phyloP scores from a whole-genome alignment of 345 rosid species.

The Turritis glabra region DNA sequence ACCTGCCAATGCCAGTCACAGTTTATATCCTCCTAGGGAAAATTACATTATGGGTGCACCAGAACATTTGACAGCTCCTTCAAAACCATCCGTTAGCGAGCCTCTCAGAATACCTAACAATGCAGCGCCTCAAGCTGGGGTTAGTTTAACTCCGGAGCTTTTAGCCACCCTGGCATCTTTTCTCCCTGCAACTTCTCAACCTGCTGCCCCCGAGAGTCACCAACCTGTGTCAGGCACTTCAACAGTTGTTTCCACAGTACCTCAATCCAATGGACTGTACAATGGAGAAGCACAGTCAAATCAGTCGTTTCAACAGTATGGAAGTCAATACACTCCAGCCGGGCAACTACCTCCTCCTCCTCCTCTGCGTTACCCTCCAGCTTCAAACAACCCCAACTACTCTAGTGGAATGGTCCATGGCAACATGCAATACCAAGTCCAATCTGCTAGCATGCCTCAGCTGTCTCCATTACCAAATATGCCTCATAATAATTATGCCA shows the following conservation, averaged over 20 bases:
- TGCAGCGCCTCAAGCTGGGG: conserved; percentile 42
- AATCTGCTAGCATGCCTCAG: conserved; percentile 51
- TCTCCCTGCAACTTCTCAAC: conserved; percentile 60
- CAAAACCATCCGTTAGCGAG: conserved; percentile 48
- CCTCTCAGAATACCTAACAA: conserved; percentile 33
- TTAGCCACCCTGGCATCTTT: conserved; percentile 74
- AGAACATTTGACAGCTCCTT: conserved; percentile 51
- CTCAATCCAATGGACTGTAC: conserved; percentile 39
- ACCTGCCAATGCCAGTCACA: conserved; percentile 48
- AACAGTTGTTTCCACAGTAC: conserved; percentile 35
- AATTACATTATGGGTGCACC: conserved; percentile 52
- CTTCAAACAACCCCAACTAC: conserved; percentile 46
- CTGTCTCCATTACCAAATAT: conserved; percentile 51
- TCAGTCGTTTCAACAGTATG: conserved; percentile 52
- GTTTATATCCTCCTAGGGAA: conserved; percentile 46
- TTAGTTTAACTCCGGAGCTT: conserved; percentile 82
- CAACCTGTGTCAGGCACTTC: conserved; percentile 52
- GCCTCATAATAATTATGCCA: conserved; percentile 34
- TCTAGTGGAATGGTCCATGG: conserved; percentile 48
- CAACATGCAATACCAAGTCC: conserved; percentile 53
- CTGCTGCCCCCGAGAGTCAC: conserved; percentile 50
- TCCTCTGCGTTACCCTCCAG: conserved; percentile 43
- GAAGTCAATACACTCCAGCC: conserved; percentile 56
- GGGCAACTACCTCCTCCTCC: conserved; percentile 48
- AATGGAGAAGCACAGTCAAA: conserved; percentile 44